These are phyloP conservation scores for Lipomyces kockii DNA, from an alignment of 805 yeast genomes.

Conservation along the genomic window DNA sequence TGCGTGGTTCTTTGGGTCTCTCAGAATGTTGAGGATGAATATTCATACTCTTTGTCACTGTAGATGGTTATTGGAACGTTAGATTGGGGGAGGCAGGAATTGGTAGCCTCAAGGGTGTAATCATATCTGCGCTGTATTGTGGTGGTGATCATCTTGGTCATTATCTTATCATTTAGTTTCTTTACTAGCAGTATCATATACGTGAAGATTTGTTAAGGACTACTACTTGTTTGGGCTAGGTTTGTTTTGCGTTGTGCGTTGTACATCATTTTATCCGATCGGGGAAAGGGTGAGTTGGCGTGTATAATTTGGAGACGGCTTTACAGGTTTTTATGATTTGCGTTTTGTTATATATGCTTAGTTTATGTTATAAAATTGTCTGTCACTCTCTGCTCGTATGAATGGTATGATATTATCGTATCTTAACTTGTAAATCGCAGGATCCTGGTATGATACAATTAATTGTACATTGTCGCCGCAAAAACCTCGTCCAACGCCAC, in stretches of 20 bases:
- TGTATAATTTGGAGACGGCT: not conserved
- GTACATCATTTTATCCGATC: not conserved
- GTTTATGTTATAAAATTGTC: not conserved
- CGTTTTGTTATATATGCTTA: not conserved
- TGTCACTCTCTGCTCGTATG: not conserved
- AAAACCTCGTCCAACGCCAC: not conserved
- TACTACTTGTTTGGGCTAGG: not conserved
- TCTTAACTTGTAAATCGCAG: not conserved
- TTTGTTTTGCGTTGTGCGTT: not conserved
- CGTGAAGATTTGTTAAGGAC: not conserved
- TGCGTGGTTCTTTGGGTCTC: conserved; percentile 91
- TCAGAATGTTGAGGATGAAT: conserved; percentile 95
- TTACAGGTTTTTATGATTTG: not conserved
- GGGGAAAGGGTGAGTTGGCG: not conserved
- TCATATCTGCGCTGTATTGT: not conserved
- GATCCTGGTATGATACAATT: not conserved
- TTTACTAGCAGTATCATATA: not conserved
- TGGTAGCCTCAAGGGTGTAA: not conserved
- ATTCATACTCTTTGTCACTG: conserved; percentile 85
- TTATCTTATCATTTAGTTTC: too few relatives aligned
- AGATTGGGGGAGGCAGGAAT: not conserved
- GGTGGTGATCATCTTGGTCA: not conserved
- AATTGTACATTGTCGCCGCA: not conserved
- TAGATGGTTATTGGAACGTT: conserved; percentile 42
- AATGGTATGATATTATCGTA: not conserved